Evolutionary conservation across 2,329 filamentous ascomycete genomes (phyloP), one percentile per base, ranked within the genome.

Genomic region (Fusarium abutilonis): DNA sequence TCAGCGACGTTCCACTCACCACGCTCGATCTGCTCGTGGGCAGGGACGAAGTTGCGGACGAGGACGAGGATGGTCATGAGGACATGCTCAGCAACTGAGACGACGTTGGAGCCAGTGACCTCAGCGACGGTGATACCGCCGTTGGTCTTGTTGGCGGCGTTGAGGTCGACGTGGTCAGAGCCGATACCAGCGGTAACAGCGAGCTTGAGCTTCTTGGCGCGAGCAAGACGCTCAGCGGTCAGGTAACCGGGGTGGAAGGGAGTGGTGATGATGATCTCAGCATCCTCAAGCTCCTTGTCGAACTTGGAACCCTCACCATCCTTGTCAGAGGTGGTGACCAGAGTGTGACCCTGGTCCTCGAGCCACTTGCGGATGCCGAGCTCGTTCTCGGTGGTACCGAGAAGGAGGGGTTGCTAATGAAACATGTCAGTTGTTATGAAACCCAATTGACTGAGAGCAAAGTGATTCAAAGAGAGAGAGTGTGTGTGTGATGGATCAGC

Each of bases 231-330:
- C 83, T 98, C 94, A 51, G 92, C 92, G 45, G 91, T 98, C 57
- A 99, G 90, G 85, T 99, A 99, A 67, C 94, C 95, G 51, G 94
- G 94, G 84, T 98, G 94, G 89, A 98, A 98, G 76, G 95, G 95
- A 56, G 95, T 99, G 70, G 95, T 99, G 81, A 99, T 98, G 86
- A 99, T 98, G 79, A 99, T 85, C 80, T 99, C 95, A 63, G 95
- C 93, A 76, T 98, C 95, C 62, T 95, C 93, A 52, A 99, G 87
- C 82, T 99, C 92, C 83, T 93, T 86, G 80, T 98, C 95, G 56
- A 99, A 98, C 69, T 85, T 90, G 60, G 94, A 98, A 85, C 90
- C 86, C 82, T 92, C 90, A 68, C 92, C 90, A 72, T 99, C 95
- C 85, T 99, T 99, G 85, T 97, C 92, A 41, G 93, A 97, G 67